These are phyloP conservation scores for Trichoderma polysporum DNA, from an alignment of 2,329 filamentous ascomycete genomes.

Conservation along the genomic window DNA sequence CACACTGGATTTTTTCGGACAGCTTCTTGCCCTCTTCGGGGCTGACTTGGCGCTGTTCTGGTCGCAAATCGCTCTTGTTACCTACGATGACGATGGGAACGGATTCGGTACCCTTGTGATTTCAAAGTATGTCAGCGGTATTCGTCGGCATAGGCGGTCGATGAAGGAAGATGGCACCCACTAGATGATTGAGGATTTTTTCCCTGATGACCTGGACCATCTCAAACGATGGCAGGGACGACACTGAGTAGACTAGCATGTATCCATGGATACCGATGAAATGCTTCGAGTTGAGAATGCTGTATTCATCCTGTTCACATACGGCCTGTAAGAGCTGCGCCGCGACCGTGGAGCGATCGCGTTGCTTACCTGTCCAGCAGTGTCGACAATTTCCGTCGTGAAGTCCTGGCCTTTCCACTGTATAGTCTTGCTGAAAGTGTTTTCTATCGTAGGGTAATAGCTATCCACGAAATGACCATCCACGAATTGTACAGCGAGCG, in stretches of 20 bases:
- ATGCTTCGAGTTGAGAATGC: conserved; percentile 96
- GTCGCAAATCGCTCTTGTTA: conserved; percentile 92
- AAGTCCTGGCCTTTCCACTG: conserved; percentile 91
- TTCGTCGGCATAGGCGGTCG: not conserved
- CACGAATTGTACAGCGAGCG: conserved; percentile 93
- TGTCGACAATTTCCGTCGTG: conserved; percentile 96
- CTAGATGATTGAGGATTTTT: conserved; percentile 95
- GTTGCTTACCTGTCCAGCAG: conserved; percentile 76
- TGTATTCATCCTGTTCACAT: conserved; percentile 81
- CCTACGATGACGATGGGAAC: conserved; percentile 93
- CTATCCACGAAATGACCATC: conserved; percentile 98
- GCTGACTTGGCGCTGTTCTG: conserved; percentile 89
- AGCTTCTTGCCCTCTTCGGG: conserved; percentile 82
- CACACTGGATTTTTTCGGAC: conserved; percentile 84
- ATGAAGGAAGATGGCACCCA: conserved; percentile 43
- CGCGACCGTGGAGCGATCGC: not conserved
- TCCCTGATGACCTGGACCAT: conserved; percentile 96
- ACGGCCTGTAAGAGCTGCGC: not conserved
- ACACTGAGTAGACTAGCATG: conserved; percentile 97
- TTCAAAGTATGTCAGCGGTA: not conserved
- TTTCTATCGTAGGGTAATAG: conserved; percentile 99
- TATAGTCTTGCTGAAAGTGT: conserved; percentile 96
- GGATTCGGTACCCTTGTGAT: conserved; percentile 75
- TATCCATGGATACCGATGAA: conserved; percentile 99
- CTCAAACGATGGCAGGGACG: conserved; percentile 89